Conservation (phyloP, 345 rosid genomes). For the Rhizophora mangle region DNA sequence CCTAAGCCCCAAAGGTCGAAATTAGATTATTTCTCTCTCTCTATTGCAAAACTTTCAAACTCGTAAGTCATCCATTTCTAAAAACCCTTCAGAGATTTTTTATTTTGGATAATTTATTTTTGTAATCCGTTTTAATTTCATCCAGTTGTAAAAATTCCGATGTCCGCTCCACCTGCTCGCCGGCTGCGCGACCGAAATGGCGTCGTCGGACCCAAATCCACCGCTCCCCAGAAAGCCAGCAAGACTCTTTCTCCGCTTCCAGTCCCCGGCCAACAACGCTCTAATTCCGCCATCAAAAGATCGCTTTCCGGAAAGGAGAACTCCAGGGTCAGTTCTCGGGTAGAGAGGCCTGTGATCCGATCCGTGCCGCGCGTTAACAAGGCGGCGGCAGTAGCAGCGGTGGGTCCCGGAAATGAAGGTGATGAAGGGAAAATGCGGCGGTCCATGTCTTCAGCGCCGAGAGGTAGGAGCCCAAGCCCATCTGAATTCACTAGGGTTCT, state of each 20-base stretch:
- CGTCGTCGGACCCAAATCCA: conserved; percentile 32
- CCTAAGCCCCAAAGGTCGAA: no score
- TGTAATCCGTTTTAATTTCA: no score
- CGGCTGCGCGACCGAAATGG: conserved; percentile 53
- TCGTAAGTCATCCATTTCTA: no score
- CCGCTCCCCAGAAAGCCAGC: conserved; percentile 29
- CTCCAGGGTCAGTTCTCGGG: conserved; percentile 33
- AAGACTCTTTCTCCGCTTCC: conserved; percentile 52
- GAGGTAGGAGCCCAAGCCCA: conserved; percentile 89
- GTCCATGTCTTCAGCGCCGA: conserved; percentile 52
- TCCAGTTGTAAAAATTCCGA: conserved; percentile 12
- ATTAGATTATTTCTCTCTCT: no score
- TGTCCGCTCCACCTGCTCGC: conserved; percentile 63
- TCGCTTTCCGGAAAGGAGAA: conserved; percentile 63
- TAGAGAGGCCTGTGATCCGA: conserved; percentile 57
- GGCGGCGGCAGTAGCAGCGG: conserved; percentile 11
- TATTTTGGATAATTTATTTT: no score
- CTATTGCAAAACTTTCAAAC: no score
- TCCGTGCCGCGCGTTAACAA: conserved; percentile 60
- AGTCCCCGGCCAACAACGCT: conserved; percentile 22
- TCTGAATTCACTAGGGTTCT: conserved; percentile 61
- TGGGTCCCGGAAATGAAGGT: conserved; percentile 26
- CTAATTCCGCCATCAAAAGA: conserved; percentile 28
- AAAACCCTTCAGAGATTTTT: no score
- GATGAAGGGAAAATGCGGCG: conserved; percentile 41